Evolutionary conservation across 345 rosid species (phyloP).

Genomic region (Acer yangbiense): DNA sequence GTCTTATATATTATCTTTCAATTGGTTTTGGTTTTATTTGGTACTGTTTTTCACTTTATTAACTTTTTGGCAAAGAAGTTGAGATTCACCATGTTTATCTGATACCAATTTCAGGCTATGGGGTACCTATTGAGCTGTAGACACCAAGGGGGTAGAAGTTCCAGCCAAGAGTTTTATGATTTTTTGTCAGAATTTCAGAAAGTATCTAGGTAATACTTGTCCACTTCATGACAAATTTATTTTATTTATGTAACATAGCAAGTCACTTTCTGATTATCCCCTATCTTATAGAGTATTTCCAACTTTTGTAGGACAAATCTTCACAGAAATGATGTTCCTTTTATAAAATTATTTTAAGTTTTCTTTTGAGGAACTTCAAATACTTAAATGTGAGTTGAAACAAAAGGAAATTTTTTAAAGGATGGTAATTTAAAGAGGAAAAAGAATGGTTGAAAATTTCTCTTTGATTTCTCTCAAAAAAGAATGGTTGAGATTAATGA

Average conservation of each 20-base stretch:
- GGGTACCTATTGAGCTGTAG: constrained; percentile 70
- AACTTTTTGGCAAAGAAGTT: constrained; percentile 4
- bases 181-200: constrained; percentile 84
- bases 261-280: not conserved
- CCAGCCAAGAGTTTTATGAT: constrained; percentile 59
- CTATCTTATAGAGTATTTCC: not conserved
- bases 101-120: constrained; percentile 63
- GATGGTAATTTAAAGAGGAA: not conserved
- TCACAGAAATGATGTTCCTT: not conserved
- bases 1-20: not conserved
- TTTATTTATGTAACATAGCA: constrained; percentile 6
- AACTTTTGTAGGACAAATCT: not conserved
- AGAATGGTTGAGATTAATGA: not conserved
- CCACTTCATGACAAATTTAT: not conserved
- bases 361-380: not conserved
- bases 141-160: constrained; percentile 57
- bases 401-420: not conserved
- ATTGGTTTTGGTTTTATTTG: not conserved
- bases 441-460: no score
- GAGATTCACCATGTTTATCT: not conserved
- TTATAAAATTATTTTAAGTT: not conserved
- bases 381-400: not conserved
- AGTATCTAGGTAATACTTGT: constrained; percentile 65
- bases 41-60: not conserved
- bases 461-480: no score